Evolutionary conservation across 805 yeast species (phyloP).

Genomic region (Candida peoriensis): DNA sequence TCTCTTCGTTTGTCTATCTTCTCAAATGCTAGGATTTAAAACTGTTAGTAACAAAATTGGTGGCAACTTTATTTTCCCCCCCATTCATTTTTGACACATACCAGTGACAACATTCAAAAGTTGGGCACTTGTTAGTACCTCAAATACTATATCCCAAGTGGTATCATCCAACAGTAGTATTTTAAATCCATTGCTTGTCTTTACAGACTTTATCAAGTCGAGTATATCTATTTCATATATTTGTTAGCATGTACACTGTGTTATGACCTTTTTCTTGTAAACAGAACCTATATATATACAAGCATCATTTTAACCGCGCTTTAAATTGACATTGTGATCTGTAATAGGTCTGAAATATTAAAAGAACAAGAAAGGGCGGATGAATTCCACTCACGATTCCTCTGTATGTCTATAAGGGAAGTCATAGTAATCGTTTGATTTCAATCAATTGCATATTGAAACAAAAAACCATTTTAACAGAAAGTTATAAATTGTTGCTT

Average conservation of each 20-base stretch:
- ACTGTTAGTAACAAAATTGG: slow-evolving; percentile 3
- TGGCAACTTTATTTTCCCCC: no score
- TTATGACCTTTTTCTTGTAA: no score
- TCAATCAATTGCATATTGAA: no score
- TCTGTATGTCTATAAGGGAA: slow-evolving; percentile 33
- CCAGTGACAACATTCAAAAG: slow-evolving; percentile 47
- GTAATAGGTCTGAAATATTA: no score
- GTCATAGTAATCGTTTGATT: slow-evolving; percentile 25
- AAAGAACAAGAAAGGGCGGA: neutral
- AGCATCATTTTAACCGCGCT: no score
- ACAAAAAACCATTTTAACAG: no score
- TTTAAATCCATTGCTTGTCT: slow-evolving; percentile 41
- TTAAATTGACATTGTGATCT: no score
- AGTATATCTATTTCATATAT: slow-evolving; percentile 29
- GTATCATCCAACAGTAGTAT: slow-evolving; percentile 53
- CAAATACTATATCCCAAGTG: slow-evolving; percentile 43
- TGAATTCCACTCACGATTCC: slow-evolving; percentile 21
- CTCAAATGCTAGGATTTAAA: slow-evolving; percentile 49
- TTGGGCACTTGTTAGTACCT: slow-evolving; percentile 43
- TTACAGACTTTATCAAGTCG: slow-evolving; percentile 32
- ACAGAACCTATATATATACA: no score
- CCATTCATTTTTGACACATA: slow-evolving; percentile 4
- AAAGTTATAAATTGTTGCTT: no score
- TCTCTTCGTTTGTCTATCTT: slow-evolving; percentile 56
- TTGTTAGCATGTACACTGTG: no score